A percentile compares a stretch with the other conserved stretches of the same genome.
Evolutionary conservation across 1,284 basidiomycete species (phyloP).

Genomic region (Phellopilus nigrolimitatus): DNA sequence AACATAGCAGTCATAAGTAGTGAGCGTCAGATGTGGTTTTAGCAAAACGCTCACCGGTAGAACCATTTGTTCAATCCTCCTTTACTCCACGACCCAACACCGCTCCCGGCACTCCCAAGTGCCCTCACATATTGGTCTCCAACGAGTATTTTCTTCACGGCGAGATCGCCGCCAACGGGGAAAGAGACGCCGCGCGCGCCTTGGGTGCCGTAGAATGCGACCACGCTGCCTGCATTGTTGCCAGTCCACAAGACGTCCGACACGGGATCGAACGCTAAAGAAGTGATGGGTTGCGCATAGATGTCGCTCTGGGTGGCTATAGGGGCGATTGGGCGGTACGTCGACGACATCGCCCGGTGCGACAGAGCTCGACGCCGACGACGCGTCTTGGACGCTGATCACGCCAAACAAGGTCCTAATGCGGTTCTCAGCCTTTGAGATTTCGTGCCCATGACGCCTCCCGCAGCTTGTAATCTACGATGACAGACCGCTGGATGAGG

Average conservation of each 20-base stretch:
- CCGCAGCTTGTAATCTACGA: not conserved
- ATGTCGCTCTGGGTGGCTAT: conserved; percentile 34
- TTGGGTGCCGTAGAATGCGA: conserved; percentile 66
- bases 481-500: conserved; percentile 11
- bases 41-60: conserved; percentile 44
- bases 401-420: conserved; percentile 1
- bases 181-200: conserved; percentile 75
- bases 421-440: not conserved
- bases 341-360: conserved; percentile 30
- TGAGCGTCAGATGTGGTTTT: conserved; percentile 1
- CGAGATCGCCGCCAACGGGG: conserved; percentile 56
- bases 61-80: conserved; percentile 82
- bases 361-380: not conserved
- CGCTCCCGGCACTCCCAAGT: conserved; percentile 49
- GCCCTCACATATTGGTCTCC: conserved; percentile 76
- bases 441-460: not conserved
- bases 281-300: conserved; percentile 56
- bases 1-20: conserved; percentile 6
- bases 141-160: conserved; percentile 67
- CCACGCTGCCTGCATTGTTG: conserved; percentile 66
- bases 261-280: conserved; percentile 84
- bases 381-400: not conserved
- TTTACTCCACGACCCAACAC: conserved; percentile 72
- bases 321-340: conserved; percentile 36
- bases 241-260: conserved; percentile 91